Evolutionary conservation across 129 eudicot genomes (phyloP).

Genomic region (Lactuca saligna): DNA sequence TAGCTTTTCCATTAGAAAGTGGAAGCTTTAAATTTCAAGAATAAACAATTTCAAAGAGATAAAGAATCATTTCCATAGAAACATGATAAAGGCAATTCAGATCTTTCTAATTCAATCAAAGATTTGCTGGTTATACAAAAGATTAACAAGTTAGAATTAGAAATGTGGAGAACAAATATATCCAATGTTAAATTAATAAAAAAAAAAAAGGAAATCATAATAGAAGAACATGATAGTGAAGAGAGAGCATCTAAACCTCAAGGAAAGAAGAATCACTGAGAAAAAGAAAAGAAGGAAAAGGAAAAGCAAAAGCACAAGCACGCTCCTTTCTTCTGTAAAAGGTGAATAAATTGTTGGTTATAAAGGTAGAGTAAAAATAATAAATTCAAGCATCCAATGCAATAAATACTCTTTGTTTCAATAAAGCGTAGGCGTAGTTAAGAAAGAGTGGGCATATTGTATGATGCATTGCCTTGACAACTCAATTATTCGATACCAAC

Average conservation of each 20-base stretch:
- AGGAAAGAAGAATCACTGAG: conserved; percentile 38
- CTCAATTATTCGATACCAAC: conserved; percentile 23
- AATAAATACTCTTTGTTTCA: conserved; percentile 4
- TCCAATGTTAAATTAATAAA: not conserved
- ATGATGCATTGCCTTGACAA: conserved; percentile 28
- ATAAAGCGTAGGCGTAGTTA: conserved; percentile 25
- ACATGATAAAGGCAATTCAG: conserved; percentile 27
- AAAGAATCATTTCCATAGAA: conserved; percentile 33
- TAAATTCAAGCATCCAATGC: conserved; percentile 33
- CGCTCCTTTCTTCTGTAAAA: conserved; percentile 44
- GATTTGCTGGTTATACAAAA: not conserved
- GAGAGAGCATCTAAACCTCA: conserved; percentile 45
- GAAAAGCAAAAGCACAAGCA: conserved; percentile 55
- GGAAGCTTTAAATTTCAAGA: conserved; percentile 31
- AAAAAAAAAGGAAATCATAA: conserved; percentile 4
- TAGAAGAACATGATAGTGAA: conserved; percentile 23
- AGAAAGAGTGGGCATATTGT: conserved; percentile 21
- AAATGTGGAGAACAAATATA: conserved; percentile 17
- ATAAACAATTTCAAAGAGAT: conserved; percentile 30
- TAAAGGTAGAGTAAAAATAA: conserved; percentile 23
- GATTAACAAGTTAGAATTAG: conserved; percentile 28
- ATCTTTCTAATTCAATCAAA: conserved; percentile 21
- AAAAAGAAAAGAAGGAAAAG: conserved; percentile 40
- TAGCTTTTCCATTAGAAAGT: conserved; percentile 40
- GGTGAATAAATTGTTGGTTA: conserved; percentile 41